Evolutionary conservation across 2,329 filamentous ascomycete genomes (phyloP), one percentile per base, ranked within the genome.

Genomic region (Madurella mycetomatis): DNA sequence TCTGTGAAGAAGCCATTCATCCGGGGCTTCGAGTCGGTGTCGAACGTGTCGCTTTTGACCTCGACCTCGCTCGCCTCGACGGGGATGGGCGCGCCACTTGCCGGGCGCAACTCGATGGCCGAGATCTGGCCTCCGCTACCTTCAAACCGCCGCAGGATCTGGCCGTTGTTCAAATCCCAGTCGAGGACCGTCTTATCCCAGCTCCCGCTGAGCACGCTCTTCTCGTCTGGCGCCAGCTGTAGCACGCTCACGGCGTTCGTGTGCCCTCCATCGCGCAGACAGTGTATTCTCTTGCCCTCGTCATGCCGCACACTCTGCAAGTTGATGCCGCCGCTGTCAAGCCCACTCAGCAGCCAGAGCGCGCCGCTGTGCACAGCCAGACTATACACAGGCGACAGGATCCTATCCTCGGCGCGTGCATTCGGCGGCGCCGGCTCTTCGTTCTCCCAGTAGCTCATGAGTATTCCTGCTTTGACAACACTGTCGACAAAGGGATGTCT

Each of bases 361-460:
- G 89, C 91, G 64, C 94, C 84, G 43, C 90, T 90, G 58, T 99
- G 90, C 5, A 95, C 87, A 1, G 94, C 94, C 25, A 99, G 76
- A 7, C 92, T 95, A 70, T 99, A 99, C 0, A 99, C 92, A 0
- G 94, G 91, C 9, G 90, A 95, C n/a, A 92, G 72, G 5, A 81
- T 73, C 19, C 82, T 73, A 2, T 89, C 86, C 46, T 87, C 74
- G 13, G 75, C 69, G 37, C 73, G 70, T 4, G 71, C 70, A 45
- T 47, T 62, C 0, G 72, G 69, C 1, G 66, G 67, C 2, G 72
- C 61, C 2, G 84, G 82, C 67, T 99, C 92, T 69, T 96, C 92
- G 65, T 97, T 99, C 70, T 96, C 94, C 94, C 94, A 99, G 70
- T 99, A 99, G 49, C 89, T 95, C 81, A 96, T 86, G 47, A 97